Base-by-base conservation (phyloP, 495 filamentous ascomycete species). In the Aspergillus asperescens region DNA sequence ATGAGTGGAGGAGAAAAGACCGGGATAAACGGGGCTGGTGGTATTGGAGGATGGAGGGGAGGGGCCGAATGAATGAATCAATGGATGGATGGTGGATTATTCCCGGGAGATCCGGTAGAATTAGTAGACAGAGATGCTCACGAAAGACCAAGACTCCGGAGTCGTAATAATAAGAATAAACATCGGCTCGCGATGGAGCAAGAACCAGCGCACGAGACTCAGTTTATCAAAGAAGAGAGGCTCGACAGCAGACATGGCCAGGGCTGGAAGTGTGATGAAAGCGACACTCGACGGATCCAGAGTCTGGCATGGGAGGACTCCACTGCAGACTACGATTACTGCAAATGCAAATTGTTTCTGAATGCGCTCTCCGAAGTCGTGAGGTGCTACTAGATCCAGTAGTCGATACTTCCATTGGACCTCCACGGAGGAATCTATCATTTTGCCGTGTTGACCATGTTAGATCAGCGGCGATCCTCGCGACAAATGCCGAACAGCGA, bases 251-350 rank as follows among this genome's bases (percentile, higher is more conserved):
- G n/a, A n/a, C n/a, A n/a, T n/a, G 28, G 24, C 35, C 29, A 32
- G 19, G 41, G 31, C 42, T 34, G 51, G 24, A 47, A 40, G 27
- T 42, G 51, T 46, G 51, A 37, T 45, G 41, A 53, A 35, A 29
- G 41, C 50, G 35, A 50, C 25, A 15, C 31, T 35, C 13, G 24
- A 13, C 41, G 50, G 50, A 39, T 45, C 39, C 38, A 23, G 48
- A 15, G 38, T 22, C 27, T 19, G 48, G 7, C 39, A 32, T 18
- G 46, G 46, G 46, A 34, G 10, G 31, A 34, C 31, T n/a, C 31
- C 10, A 34, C 31, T n/a, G 9, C 31, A 34, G 10, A 3, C 10
- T 34, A n/a, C n/a, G n/a, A n/a, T n/a, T n/a, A n/a, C n/a, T n/a
- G n/a, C n/a, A n/a, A n/a, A n/a, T n/a, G n/a, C n/a, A n/a, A n/a